Evolutionary conservation across 2,329 filamentous ascomycete species (phyloP).

Genomic region (Didymella exigua): DNA sequence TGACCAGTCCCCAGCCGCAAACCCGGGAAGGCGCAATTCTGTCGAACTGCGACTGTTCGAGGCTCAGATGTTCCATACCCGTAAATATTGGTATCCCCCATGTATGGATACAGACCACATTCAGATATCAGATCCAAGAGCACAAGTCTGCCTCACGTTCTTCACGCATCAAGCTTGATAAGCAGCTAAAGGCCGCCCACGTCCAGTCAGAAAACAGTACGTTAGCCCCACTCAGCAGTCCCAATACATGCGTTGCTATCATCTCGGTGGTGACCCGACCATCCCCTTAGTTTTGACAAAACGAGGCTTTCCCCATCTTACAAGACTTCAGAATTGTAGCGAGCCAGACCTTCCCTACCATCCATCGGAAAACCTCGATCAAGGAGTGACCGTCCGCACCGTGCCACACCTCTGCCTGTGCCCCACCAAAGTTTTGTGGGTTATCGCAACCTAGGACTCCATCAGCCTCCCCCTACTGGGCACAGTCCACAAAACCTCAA

Average conservation of each 20-base stretch:
- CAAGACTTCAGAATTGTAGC: constrained; percentile 41
- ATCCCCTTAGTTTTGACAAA: constrained; percentile 36
- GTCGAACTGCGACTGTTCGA: constrained; percentile 37
- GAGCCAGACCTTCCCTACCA: constrained; percentile 38
- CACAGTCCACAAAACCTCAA: constrained; percentile 14
- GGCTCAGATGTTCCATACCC: constrained; percentile 40
- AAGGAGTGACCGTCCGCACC: constrained; percentile 36
- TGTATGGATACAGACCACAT: constrained; percentile 43
- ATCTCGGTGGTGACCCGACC: constrained; percentile 45
- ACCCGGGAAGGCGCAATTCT: constrained; percentile 42
- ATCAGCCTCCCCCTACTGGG: constrained; percentile 25
- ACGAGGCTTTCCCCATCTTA: constrained; percentile 43
- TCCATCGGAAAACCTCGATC: constrained; percentile 39
- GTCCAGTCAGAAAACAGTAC: constrained; percentile 36
- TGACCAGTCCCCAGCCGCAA: constrained; percentile 45
- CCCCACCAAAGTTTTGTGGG: constrained; percentile 40
- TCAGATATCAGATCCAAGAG: constrained; percentile 34
- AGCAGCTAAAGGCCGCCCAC: constrained; percentile 16
- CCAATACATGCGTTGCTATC: constrained; percentile 33
- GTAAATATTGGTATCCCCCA: constrained; percentile 43
- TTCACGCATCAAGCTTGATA: constrained; percentile 14
- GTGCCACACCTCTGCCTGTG: constrained; percentile 40
- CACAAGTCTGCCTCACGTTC: constrained; percentile 41
- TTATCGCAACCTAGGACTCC: constrained; percentile 33
- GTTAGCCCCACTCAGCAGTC: constrained; percentile 41